These are phyloP conservation scores for Chlorophyllum brunneum DNA, from an alignment of 768 basidiomycete species.

Conservation along the genomic window DNA sequence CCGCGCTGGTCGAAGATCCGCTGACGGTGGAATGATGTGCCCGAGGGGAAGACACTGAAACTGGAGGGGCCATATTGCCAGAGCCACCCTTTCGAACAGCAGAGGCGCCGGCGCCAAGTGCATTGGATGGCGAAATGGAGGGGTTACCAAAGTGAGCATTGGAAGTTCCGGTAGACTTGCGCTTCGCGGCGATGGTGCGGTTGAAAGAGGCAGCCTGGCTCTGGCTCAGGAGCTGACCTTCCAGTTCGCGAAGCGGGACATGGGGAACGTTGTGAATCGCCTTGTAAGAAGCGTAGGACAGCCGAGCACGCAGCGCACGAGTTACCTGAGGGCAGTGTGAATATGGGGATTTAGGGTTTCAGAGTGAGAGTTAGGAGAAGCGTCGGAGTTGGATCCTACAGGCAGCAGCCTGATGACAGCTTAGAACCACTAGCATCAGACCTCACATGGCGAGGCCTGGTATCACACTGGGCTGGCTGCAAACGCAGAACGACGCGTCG, in stretches of 20 bases:
- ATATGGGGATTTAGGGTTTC: conserved; percentile 32
- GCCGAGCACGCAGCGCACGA: conserved; percentile 73
- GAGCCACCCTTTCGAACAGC: conserved; percentile 32
- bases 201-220: conserved; percentile 36
- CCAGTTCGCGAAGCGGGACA: conserved; percentile 65
- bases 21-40: conserved; percentile 36
- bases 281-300: conserved; percentile 84
- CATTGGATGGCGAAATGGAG: conserved; percentile 40
- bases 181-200: conserved; percentile 58
- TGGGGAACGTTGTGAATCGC: conserved; percentile 70
- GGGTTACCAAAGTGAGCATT: conserved; percentile 51
- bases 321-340: conserved; percentile 56
- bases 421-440: conserved; percentile 12
- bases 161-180: conserved; percentile 41
- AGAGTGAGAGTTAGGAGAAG: conserved; percentile 18
- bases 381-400: conserved; percentile 11
- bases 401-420: conserved; percentile 11
- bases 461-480: conserved; percentile 21
- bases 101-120: conserved; percentile 21
- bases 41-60: conserved; percentile 38
- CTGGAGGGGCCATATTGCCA: conserved; percentile 44
- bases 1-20: conserved; percentile 27
- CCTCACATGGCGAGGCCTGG: conserved; percentile 16
- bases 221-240: conserved; percentile 50
- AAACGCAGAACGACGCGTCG: conserved; percentile 44